Conservation (phyloP, 164 flowering plant genomes). For the Annona cherimola region DNA sequence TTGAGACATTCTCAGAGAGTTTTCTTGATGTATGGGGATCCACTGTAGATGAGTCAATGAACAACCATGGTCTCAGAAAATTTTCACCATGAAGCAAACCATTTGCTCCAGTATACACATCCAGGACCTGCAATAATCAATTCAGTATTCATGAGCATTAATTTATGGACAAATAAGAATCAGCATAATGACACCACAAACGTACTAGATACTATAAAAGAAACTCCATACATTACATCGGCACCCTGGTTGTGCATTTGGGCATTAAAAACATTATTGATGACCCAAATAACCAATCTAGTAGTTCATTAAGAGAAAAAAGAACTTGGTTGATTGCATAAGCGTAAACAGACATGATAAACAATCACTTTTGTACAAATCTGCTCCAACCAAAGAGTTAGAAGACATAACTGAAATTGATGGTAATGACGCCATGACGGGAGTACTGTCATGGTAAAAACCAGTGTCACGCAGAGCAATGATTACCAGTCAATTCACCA, state of each 20-base stretch:
- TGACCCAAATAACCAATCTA: too few relatives aligned
- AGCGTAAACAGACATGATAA: neutral
- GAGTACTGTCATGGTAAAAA: too few relatives aligned
- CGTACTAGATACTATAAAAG: neutral
- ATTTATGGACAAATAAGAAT: neutral
- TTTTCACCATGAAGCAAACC: constrained; percentile 61
- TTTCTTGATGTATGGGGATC: constrained; percentile 88
- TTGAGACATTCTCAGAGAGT: constrained; percentile 51
- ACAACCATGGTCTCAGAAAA: constrained; percentile 53
- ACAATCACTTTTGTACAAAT: neutral
- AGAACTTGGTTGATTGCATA: neutral
- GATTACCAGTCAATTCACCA: too few relatives aligned
- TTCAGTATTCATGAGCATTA: neutral
- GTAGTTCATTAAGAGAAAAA: neutral
- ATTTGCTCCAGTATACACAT: constrained; percentile 75
- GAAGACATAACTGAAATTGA: neutral
- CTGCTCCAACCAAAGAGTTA: neutral
- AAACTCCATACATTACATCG: neutral
- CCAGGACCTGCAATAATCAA: constrained; percentile 56
- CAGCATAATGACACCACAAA: neutral
- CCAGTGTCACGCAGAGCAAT: too few relatives aligned
- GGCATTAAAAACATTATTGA: neutral
- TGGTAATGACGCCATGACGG: neutral
- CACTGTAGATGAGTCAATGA: constrained; percentile 91
- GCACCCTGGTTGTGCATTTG: neutral